Evolutionary conservation across 83 land plant species (phyloP).

Genomic region (Isoetes engelmannii): DNA sequence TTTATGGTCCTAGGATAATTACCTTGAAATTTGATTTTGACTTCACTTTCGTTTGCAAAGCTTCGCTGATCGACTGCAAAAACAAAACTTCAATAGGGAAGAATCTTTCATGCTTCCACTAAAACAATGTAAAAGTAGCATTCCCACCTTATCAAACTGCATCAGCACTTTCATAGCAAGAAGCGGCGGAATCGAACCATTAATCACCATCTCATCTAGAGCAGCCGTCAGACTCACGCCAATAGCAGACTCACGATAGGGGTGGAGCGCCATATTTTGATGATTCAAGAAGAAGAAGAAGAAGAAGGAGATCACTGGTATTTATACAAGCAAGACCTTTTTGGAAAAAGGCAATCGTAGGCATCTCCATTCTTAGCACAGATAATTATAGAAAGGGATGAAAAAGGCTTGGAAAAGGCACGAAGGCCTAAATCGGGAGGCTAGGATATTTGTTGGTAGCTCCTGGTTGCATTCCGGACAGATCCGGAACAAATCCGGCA

Average conservation of each 20-base stretch:
- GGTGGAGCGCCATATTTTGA: too few species aligned
- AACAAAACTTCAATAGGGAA: background rate
- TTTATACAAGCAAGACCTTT: too few species aligned
- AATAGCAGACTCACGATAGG: conserved; percentile 70
- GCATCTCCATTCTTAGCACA: too few species aligned
- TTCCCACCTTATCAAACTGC: conserved; percentile 73
- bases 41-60: conserved; percentile 53
- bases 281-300: too few species aligned
- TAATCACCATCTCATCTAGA: conserved; percentile 72
- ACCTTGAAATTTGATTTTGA: conserved; percentile 77
- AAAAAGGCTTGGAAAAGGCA: too few species aligned
- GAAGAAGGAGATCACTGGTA: too few species aligned
- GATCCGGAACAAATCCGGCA: too few species aligned
- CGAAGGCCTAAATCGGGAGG: too few species aligned
- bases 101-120: background rate
- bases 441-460: too few species aligned
- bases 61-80: background rate
- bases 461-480: too few species aligned
- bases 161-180: conserved; percentile 79
- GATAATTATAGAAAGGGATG: too few species aligned
- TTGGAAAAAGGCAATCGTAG: too few species aligned
- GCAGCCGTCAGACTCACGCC: conserved; percentile 82
- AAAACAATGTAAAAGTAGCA: background rate
- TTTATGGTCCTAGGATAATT: background rate
- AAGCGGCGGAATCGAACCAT: conserved; percentile 66